Evolutionary conservation across 2,329 filamentous ascomycete genomes (phyloP).

Genomic region (Diaporthe citrichinensis): DNA sequence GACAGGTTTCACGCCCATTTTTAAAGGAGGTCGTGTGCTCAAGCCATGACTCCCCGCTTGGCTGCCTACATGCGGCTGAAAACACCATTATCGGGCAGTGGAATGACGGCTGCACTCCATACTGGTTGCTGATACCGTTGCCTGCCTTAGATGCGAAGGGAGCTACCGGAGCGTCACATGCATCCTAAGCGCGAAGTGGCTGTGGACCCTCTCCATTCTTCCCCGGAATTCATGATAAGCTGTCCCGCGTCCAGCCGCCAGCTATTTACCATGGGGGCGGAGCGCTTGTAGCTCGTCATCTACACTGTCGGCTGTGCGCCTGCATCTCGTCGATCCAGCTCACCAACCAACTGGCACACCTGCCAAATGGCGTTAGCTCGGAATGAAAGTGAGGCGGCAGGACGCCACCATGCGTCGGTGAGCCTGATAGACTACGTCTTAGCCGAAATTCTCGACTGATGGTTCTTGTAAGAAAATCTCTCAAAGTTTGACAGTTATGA

Average conservation of each 20-base stretch:
- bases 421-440: neutral
- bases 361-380: slow-evolving; percentile 17
- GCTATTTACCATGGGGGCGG: neutral
- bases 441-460: neutral
- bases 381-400: neutral
- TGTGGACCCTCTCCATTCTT: neutral
- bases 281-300: neutral
- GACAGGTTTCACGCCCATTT: neutral
- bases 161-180: neutral
- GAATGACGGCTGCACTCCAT: neutral
- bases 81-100: neutral
- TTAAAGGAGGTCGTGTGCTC: neutral
- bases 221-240: neutral
- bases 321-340: neutral
- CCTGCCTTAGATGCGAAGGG: neutral
- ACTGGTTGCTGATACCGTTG: neutral
- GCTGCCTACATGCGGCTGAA: slow-evolving; percentile 30
- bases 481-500: neutral
- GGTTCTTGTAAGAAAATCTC: neutral
- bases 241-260: neutral
- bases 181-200: neutral
- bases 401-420: neutral
- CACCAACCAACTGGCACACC: neutral
- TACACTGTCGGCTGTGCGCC: neutral
- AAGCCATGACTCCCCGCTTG: neutral